phyloP scores from a whole-genome alignment of 257 asterid species.

The Ilex asprella region DNA sequence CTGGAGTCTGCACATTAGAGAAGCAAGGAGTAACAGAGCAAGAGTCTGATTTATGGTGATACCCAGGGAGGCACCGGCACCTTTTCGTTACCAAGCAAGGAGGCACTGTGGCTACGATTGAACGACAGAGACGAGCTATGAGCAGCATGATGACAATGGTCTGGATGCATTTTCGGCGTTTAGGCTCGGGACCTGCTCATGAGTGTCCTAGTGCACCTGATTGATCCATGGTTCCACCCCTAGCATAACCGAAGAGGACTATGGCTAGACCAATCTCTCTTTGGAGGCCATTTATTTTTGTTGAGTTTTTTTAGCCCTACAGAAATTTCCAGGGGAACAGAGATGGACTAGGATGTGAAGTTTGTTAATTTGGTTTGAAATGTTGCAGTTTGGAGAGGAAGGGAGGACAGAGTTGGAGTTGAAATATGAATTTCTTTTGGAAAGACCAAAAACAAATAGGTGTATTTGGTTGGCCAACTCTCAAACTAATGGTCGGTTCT shows the following conservation, averaged over 20 bases:
- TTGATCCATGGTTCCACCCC: background rate
- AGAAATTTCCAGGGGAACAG: too few species aligned
- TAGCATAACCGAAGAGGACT: background rate
- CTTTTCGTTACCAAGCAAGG: background rate
- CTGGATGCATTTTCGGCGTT: background rate
- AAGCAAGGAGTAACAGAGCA: background rate
- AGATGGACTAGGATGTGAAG: background rate
- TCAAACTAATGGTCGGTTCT: background rate
- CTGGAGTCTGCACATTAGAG: background rate
- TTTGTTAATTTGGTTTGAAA: background rate
- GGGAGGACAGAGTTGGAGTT: conserved; percentile 1
- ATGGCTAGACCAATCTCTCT: background rate
- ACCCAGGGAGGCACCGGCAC: background rate
- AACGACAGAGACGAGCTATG: background rate
- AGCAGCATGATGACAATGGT: background rate
- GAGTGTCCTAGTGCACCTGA: background rate
- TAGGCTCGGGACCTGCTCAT: background rate
- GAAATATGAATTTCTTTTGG: conserved; percentile 14
- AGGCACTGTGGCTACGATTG: conserved; percentile 1
- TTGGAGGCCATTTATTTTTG: conserved; percentile 17
- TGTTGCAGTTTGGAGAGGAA: background rate
- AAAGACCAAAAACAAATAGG: conserved; percentile 8
- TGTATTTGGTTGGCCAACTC: conserved; percentile 34
- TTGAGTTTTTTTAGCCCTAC: too few species aligned
- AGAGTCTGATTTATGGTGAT: background rate